Percentiles rank a stretch among this genome's conserved stretches.
These are phyloP conservation scores for Parascedosporium putredinis DNA, from an alignment of 2,329 filamentous ascomycete species.

Conservation along the genomic window DNA sequence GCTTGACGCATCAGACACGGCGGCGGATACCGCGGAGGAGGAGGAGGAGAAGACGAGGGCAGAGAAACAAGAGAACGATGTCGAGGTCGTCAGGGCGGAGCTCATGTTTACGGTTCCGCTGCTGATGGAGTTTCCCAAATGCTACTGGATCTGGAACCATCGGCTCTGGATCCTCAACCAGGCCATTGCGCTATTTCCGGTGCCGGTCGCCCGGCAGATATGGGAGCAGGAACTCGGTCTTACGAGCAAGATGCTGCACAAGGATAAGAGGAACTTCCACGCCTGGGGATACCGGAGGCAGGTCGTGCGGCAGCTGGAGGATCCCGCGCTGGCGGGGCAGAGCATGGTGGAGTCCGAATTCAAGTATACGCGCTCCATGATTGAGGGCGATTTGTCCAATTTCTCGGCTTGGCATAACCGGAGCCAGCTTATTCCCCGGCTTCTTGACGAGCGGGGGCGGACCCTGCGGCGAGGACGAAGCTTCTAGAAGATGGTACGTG, in stretches of 20 bases:
- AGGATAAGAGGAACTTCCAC: constrained; percentile 88
- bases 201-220: constrained; percentile 45
- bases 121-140: constrained; percentile 80
- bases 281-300: constrained; percentile 86
- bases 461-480: constrained; percentile 47
- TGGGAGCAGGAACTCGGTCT: constrained; percentile 81
- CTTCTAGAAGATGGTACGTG: constrained; percentile 61
- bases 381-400: constrained; percentile 78
- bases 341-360: constrained; percentile 75
- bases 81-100: constrained; percentile 57
- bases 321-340: constrained; percentile 33
- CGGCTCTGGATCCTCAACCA: constrained; percentile 74
- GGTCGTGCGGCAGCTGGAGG: constrained; percentile 68
- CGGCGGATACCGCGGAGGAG: no score
- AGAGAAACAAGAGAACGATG: constrained; percentile 11
- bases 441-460: constrained; percentile 64
- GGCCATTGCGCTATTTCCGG: constrained; percentile 53
- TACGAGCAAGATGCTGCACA: constrained; percentile 76
- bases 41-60: constrained; percentile 2
- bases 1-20: constrained; percentile 4
- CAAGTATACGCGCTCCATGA: constrained; percentile 70
- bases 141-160: constrained; percentile 99
- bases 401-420: constrained; percentile 96
- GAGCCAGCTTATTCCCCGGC: constrained; percentile 67
- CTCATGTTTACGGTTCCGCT: constrained; percentile 75